These are phyloP conservation scores for Puccinia novopanici DNA, from an alignment of 1,284 basidiomycete species.

Conservation along the genomic window DNA sequence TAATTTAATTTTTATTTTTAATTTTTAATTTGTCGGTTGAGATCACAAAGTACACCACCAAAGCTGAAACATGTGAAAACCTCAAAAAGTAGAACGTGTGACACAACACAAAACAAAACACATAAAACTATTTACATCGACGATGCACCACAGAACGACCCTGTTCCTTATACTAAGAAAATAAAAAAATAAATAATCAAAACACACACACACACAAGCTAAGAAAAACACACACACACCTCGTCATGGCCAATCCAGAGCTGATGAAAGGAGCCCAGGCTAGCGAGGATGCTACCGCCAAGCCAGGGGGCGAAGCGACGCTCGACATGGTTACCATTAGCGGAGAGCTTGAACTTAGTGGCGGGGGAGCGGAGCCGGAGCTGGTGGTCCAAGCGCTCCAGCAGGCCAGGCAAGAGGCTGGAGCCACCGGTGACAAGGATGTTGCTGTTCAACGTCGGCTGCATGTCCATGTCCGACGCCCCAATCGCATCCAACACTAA, in stretches of 20 bases:
- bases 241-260: conserved; percentile 90
- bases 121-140: conserved; percentile 42
- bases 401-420: conserved; percentile 79
- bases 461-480: conserved; percentile 85
- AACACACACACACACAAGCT: no score
- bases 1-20: no score
- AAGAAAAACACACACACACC: neutral
- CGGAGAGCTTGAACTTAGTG: conserved; percentile 72
- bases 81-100: no score
- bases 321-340: conserved; percentile 82
- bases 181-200: neutral
- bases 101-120: no score
- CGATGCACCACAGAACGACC: conserved; percentile 43
- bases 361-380: conserved; percentile 75
- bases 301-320: conserved; percentile 87
- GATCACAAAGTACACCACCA: no score
- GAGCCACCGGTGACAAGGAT: conserved; percentile 93
- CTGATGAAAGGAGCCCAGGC: conserved; percentile 93
- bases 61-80: no score
- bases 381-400: conserved; percentile 80
- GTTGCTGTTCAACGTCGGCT: conserved; percentile 84
- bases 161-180: conserved; percentile 48
- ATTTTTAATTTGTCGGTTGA: no score
- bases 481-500: conserved; percentile 78
- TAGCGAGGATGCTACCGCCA: conserved; percentile 87